Percentiles rank a stretch among this genome's conserved stretches.
phyloP scores from a whole-genome alignment of 2,329 filamentous ascomycete genomes.

The Alternaria gansuensis region DNA sequence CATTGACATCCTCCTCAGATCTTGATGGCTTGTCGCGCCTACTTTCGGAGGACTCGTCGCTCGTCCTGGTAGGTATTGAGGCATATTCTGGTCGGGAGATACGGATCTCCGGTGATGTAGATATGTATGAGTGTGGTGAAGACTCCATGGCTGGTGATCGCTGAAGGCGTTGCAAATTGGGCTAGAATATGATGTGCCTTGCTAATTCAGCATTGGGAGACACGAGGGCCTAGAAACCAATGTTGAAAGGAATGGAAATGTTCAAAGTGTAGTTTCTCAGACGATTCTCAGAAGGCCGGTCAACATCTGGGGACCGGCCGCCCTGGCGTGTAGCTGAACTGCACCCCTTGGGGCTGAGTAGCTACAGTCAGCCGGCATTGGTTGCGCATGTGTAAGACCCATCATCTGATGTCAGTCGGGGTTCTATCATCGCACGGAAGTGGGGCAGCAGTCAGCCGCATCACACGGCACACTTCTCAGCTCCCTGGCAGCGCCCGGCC shows the following conservation, averaged over 20 bases:
- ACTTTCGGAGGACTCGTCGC: conserved; percentile 25
- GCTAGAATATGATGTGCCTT: neutral
- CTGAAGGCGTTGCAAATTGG: neutral
- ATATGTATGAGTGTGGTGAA: conserved; percentile 22
- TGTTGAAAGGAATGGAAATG: neutral
- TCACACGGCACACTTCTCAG: conserved; percentile 7
- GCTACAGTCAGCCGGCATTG: conserved; percentile 27
- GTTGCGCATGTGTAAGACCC: conserved; percentile 20
- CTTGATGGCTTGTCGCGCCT: conserved; percentile 26
- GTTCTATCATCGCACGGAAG: neutral
- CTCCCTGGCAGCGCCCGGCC: neutral
- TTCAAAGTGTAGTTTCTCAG: neutral
- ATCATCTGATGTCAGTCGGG: conserved; percentile 10
- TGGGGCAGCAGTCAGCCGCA: conserved; percentile 14
- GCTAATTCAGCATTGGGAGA: neutral
- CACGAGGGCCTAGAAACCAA: neutral
- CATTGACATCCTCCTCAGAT: conserved; percentile 30
- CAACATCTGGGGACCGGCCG: conserved; percentile 1
- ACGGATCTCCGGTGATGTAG: conserved; percentile 31
- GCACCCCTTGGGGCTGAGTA: conserved; percentile 26
- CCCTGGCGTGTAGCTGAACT: conserved; percentile 24
- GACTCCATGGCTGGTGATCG: conserved; percentile 15
- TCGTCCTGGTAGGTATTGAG: conserved; percentile 27
- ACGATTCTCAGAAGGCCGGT: conserved; percentile 11
- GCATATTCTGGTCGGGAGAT: conserved; percentile 30